Percentiles rank a stretch among this genome's conserved stretches.
Conservation (phyloP, 2,329 filamentous ascomycete species). For the Penicillium paneum region DNA sequence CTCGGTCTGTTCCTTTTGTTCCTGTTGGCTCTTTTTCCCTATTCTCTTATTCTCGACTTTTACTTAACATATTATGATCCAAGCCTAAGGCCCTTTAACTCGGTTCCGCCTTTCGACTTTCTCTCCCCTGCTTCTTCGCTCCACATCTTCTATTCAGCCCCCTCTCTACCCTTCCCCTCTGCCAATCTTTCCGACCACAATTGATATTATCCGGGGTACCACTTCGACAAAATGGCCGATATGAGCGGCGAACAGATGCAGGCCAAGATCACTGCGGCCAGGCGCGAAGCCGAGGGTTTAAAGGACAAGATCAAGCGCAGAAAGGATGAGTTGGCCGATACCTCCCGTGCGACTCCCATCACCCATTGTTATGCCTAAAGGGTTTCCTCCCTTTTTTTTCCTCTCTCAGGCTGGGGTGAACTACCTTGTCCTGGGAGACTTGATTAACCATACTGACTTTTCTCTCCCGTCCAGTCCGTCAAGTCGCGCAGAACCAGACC, state of each 20-base stretch:
- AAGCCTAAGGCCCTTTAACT: conserved; percentile 19
- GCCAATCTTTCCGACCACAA: conserved; percentile 7
- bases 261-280: conserved; percentile 84
- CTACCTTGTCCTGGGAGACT: not conserved
- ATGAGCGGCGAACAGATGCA: conserved; percentile 67
- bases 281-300: conserved; percentile 93
- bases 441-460: conserved; percentile 18
- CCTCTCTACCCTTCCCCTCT: conserved; percentile 13
- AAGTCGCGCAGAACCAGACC: conserved; percentile 87
- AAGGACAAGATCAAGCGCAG: conserved; percentile 99
- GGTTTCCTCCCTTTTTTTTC: no score
- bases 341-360: conserved; percentile 71
- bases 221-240: conserved; percentile 44
- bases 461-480: conserved; percentile 64
- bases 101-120: conserved; percentile 15
- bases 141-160: conserved; percentile 19
- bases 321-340: conserved; percentile 99
- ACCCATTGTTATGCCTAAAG: conserved; percentile 10
- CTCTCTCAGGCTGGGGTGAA: not conserved
- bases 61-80: conserved; percentile 22
- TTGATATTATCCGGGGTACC: conserved; percentile 24
- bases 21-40: conserved; percentile 4
- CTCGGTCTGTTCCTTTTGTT: conserved; percentile 3
- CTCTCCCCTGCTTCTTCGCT: conserved; percentile 12
- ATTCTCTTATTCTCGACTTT: conserved; percentile 7